phyloP scores from a whole-genome alignment of 2,329 filamentous ascomycete species.

The Stemphylium vesicarium region DNA sequence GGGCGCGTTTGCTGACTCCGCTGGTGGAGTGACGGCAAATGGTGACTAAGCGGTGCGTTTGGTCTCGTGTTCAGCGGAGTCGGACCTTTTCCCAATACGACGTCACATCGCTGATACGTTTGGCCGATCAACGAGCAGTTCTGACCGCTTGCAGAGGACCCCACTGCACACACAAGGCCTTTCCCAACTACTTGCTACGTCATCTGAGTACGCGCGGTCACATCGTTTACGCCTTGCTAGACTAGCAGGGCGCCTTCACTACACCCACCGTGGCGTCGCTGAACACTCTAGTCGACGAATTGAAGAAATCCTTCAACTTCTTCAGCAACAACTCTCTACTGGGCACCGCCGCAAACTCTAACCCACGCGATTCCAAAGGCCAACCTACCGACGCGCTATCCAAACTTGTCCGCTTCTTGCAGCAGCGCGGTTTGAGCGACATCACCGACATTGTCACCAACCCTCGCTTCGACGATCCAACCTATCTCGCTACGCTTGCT shows the following conservation, averaged over 20 bases:
- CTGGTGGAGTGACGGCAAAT: background rate
- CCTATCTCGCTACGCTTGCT: conserved; percentile 41
- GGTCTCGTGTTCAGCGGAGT: conserved; percentile 10
- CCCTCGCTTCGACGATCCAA: conserved; percentile 42
- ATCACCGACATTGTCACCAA: conserved; percentile 35
- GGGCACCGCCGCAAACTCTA: conserved; percentile 27
- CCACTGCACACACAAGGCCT: conserved; percentile 26
- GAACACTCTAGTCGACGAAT: conserved; percentile 41
- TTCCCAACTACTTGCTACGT: conserved; percentile 25
- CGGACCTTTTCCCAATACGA: conserved; percentile 21
- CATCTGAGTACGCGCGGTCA: conserved; percentile 21
- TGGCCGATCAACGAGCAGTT: conserved; percentile 19
- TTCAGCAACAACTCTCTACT: conserved; percentile 41
- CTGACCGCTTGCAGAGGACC: conserved; percentile 19
- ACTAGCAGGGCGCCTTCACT: conserved; percentile 19
- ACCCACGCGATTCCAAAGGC: conserved; percentile 15
- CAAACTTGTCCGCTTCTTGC: conserved; percentile 26
- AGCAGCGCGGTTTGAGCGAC: conserved; percentile 25
- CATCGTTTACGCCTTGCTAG: conserved; percentile 18
- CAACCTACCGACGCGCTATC: conserved; percentile 29
- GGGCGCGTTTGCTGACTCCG: no score
- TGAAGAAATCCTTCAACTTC: conserved; percentile 46
- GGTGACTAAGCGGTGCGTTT: conserved; percentile 19
- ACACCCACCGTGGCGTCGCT: conserved; percentile 46
- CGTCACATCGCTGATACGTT: conserved; percentile 29